A percentile compares a stretch with the other conserved stretches of the same genome.
phyloP scores from a whole-genome alignment of 371 early-diverging fungal genomes.

The Vairimorpha apis region DNA sequence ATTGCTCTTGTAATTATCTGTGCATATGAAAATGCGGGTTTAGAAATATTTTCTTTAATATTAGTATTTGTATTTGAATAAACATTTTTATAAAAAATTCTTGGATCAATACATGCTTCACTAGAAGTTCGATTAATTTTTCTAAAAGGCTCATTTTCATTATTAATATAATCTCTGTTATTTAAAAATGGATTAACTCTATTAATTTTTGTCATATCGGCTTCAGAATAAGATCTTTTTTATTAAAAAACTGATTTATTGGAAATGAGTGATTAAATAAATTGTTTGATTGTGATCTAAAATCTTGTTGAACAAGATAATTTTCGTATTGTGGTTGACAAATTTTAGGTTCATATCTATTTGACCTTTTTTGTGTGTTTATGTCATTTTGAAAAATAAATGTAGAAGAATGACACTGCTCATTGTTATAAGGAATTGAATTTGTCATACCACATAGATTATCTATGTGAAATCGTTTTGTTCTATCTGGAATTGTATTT shows the following conservation, averaged over 20 bases:
- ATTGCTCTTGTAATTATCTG: conserved; percentile 60
- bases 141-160: background rate
- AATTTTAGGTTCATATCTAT: no score
- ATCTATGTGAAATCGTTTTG: no score
- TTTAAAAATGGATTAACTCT: background rate
- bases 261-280: background rate
- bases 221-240: conserved; percentile 11
- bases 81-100: conserved; percentile 16
- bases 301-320: background rate
- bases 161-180: background rate
- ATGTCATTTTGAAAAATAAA: background rate
- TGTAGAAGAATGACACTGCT: background rate
- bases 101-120: conserved; percentile 30
- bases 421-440: no score
- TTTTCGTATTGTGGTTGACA: no score
- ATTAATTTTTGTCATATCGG: background rate
- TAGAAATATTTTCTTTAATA: conserved; percentile 10
- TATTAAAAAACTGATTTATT: background rate
- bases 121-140: background rate
- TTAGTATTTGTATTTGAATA: background rate
- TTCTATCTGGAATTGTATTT: no score
- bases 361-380: no score
- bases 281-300: background rate
- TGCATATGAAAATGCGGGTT: conserved; percentile 62
- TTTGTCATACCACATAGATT: no score